These are phyloP conservation scores for Raphanus raphanistrum DNA, from an alignment of 345 rosid species.

Conservation along the genomic window DNA sequence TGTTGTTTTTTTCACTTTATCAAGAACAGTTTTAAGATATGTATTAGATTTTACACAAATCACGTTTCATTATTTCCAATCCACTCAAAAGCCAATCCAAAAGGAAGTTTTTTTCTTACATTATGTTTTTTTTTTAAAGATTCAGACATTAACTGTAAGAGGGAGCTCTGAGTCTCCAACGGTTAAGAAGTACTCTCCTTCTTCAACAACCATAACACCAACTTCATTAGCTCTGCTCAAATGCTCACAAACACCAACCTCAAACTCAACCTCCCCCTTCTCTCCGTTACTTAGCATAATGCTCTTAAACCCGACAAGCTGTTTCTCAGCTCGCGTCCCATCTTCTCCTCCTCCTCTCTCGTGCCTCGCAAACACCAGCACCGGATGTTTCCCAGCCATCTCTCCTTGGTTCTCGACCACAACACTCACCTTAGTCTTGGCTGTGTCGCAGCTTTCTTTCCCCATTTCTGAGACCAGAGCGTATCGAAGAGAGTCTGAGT, in stretches of 20 bases:
- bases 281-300: constrained; percentile 58
- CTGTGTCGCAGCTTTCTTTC: constrained; percentile 44
- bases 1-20: background rate
- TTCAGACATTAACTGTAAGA: constrained; percentile 47
- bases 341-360: constrained; percentile 48
- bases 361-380: constrained; percentile 60
- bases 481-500: constrained; percentile 31
- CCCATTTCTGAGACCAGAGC: constrained; percentile 55
- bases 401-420: constrained; percentile 60
- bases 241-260: constrained; percentile 62
- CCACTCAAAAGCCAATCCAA: constrained; percentile 4
- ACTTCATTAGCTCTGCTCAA: constrained; percentile 64
- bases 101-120: background rate
- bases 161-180: constrained; percentile 67
- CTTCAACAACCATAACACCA: constrained; percentile 70
- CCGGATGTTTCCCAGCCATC: constrained; percentile 69
- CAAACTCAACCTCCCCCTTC: constrained; percentile 54
- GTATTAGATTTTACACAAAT: constrained; percentile 8
- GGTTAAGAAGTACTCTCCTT: constrained; percentile 64
- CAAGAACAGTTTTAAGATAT: constrained; percentile 22
- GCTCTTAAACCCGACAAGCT: constrained; percentile 68
- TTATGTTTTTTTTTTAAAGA: constrained; percentile 23
- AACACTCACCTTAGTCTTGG: constrained; percentile 46
- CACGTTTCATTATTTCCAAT: constrained; percentile 6
- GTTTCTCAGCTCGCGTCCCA: constrained; percentile 59